Conservation (phyloP, 164 flowering plant species). For the Sextonia rubra region DNA sequence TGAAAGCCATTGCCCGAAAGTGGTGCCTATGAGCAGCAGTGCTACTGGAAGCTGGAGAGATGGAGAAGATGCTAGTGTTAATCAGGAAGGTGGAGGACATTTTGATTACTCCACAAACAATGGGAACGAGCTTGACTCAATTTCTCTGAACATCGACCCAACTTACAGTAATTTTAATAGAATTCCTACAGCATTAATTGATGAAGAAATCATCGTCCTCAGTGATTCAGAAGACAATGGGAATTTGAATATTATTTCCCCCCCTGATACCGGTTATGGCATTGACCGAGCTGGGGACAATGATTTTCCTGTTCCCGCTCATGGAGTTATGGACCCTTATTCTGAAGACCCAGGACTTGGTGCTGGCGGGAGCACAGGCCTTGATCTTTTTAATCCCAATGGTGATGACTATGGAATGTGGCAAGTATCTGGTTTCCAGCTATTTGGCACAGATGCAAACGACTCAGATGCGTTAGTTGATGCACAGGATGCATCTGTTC, state of each 20-base stretch:
- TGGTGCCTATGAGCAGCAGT: conserved; percentile 77
- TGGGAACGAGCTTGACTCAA: conserved; percentile 66
- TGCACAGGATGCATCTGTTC: conserved; percentile 38
- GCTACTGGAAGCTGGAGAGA: conserved; percentile 83
- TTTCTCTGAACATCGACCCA: conserved; percentile 47
- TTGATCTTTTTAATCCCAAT: conserved; percentile 46
- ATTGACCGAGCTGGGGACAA: conserved; percentile 27
- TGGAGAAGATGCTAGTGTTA: conserved; percentile 84
- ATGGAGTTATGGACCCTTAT: conserved; percentile 47
- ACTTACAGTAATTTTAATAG: conserved; percentile 34
- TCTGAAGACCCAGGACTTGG: conserved; percentile 46
- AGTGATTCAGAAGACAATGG: conserved; percentile 94
- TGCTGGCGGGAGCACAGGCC: conserved; percentile 31
- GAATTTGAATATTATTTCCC: conserved; percentile 37
- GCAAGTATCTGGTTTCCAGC: conserved; percentile 56
- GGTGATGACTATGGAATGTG: conserved; percentile 68
- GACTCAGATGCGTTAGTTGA: conserved; percentile 53
- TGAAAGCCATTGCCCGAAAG: conserved; percentile 32
- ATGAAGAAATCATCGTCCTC: conserved; percentile 73
- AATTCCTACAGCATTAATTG: conserved; percentile 35
- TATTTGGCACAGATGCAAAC: conserved; percentile 63
- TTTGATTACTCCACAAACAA: conserved; percentile 55
- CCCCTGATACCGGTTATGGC: conserved; percentile 37
- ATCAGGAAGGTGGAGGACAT: conserved; percentile 68
- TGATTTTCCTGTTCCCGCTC: conserved; percentile 35